Evolutionary conservation across 495 filamentous ascomycete species (phyloP), one percentile per base, ranked within the genome.

Genomic region (Sabuloglossum arenarium): DNA sequence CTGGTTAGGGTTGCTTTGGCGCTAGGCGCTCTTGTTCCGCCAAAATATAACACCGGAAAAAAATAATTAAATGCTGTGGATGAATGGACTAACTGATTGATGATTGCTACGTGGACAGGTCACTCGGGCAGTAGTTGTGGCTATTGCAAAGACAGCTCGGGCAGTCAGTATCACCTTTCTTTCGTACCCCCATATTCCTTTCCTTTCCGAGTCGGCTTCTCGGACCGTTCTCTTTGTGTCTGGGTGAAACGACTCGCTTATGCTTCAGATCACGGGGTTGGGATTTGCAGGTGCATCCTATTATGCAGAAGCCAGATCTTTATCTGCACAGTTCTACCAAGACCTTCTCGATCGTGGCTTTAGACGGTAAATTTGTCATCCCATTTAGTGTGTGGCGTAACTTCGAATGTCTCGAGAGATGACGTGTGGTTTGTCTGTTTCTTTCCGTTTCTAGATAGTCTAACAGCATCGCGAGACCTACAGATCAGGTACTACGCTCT

Each of bases 291-390:
- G 84, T 67, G 83, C 78, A 64, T 85, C 83, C 54, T 93, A 93
- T 69, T 95, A 88, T 71, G 76, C 84, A 25, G 3, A 74, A 47
- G 76, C 85, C 28, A 71, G 76, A 29, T 77, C 77, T 56, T 71
- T 97, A 66, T 78, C 73, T 42, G 76, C 82, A 25, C 70, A 69
- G 9, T 78, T 86, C 65, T 98, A 98, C 67, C 86, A 94, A 64
- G 68, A 68, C 54, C 75, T 98, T 12, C 70, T 96, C 56, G 79
- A 94, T 69, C 79, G 86, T 56, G 89, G 88, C 60, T 98, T 89
- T 89, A 79, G 91, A 68, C 76, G 91, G 70, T 96, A 79, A 54
- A 75, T 49, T 27, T 4, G 19, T 19, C 23, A 14, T 16, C 8
- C 21, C 25, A 54, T 37, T 37, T 31, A 29, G 16, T 34, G 23